Conservation (phyloP, 495 filamentous ascomycete species). For the Parachaetomium inaequale region DNA sequence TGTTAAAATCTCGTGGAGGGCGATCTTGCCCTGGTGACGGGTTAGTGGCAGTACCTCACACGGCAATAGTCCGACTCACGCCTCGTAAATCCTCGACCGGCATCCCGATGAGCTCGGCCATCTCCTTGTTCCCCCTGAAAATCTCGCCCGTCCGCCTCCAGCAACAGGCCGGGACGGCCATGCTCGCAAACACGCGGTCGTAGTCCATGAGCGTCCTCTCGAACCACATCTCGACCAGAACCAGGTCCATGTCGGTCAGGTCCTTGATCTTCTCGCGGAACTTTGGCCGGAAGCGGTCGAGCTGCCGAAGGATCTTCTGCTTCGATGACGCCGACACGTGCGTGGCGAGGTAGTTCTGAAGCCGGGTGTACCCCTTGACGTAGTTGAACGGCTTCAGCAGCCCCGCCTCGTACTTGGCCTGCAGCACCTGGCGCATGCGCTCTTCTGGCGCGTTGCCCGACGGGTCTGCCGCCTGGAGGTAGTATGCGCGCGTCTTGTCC, state of each 20-base stretch:
- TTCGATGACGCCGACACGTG: slow-evolving; percentile 75
- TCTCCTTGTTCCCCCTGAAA: slow-evolving; percentile 95
- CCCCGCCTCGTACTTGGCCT: slow-evolving; percentile 92
- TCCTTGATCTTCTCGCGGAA: slow-evolving; percentile 92
- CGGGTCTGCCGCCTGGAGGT: slow-evolving; percentile 94
- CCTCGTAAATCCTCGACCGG: slow-evolving; percentile 88
- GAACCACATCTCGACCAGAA: slow-evolving; percentile 98
- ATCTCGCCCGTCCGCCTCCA: slow-evolving; percentile 98
- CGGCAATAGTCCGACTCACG: slow-evolving; percentile 51
- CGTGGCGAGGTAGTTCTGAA: slow-evolving; percentile 85
- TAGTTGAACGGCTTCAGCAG: slow-evolving; percentile 97
- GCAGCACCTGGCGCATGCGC: slow-evolving; percentile 89
- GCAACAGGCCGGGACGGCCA: slow-evolving; percentile 97
- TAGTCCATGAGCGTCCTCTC: slow-evolving; percentile 93
- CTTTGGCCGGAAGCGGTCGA: slow-evolving; percentile 90
- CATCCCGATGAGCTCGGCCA: slow-evolving; percentile 94
- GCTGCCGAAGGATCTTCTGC: slow-evolving; percentile 81
- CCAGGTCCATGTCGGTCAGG: slow-evolving; percentile 86
- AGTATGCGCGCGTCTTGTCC: slow-evolving; percentile 90
- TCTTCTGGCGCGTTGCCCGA: slow-evolving; percentile 88
- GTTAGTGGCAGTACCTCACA: background rate
- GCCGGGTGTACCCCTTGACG: slow-evolving; percentile 86
- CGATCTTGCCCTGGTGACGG: slow-evolving; percentile 73
- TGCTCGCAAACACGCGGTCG: slow-evolving; percentile 96
- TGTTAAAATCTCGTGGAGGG: slow-evolving; percentile 90